These are phyloP conservation scores for Fraxinus nigra DNA, from an alignment of 305 asterid genomes.

Conservation along the genomic window DNA sequence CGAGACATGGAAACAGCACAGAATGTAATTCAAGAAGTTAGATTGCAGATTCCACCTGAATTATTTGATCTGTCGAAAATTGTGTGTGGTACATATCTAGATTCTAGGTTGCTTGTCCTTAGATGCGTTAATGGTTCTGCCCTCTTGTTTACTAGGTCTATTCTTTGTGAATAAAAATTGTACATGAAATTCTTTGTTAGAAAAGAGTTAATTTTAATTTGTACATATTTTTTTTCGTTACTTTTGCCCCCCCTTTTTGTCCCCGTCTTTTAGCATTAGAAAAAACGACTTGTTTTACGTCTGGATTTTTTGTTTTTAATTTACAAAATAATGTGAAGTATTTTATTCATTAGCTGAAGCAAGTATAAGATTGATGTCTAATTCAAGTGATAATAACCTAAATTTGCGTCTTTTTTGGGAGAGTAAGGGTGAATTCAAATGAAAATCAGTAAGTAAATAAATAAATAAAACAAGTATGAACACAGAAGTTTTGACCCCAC, in stretches of 20 bases:
- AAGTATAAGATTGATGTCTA: not conserved
- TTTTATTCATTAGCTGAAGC: not conserved
- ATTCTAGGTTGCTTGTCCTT: slow-evolving; percentile 67
- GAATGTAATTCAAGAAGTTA: slow-evolving; percentile 55
- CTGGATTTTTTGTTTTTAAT: not conserved
- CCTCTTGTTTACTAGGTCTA: slow-evolving; percentile 54
- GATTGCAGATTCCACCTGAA: slow-evolving; percentile 82
- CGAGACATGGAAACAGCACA: slow-evolving; percentile 42
- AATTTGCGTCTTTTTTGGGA: not conserved
- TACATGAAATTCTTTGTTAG: not conserved
- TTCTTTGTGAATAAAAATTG: slow-evolving; percentile 25
- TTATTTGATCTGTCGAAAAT: slow-evolving; percentile 68
- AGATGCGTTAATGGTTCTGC: slow-evolving; percentile 79
- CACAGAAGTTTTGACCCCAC: not conserved
- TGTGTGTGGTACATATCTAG: slow-evolving; percentile 81
- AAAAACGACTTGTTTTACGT: not conserved
- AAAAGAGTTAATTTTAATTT: not conserved
- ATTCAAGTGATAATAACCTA: not conserved
- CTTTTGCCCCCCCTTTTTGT: not conserved
- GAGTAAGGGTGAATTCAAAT: not conserved
- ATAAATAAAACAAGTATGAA: not conserved
- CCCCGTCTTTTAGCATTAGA: not conserved
- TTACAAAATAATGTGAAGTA: not conserved
- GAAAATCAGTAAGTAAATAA: not conserved
- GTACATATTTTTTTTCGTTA: not conserved